Evolutionary conservation across 2,329 filamentous ascomycete genomes (phyloP).

Genomic region (Cephalotrichum gorgonifer): DNA sequence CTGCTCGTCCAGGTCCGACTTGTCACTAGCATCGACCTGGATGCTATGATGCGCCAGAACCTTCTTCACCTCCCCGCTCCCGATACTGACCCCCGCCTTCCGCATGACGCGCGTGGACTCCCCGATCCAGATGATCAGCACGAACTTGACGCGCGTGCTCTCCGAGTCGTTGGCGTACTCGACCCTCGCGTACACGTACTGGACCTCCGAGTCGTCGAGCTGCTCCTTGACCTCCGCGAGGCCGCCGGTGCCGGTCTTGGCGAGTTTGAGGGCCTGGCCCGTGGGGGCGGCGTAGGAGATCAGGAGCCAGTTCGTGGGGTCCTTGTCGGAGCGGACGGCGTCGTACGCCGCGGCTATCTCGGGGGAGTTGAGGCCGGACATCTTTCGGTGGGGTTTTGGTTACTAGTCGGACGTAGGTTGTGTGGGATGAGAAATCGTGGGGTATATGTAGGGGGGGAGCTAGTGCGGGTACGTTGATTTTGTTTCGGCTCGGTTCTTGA

Average conservation of each 20-base stretch:
- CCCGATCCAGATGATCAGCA: conserved; percentile 59
- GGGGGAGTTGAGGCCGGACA: conserved; percentile 47
- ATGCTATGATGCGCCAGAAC: conserved; percentile 56
- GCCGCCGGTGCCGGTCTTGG: conserved; percentile 48
- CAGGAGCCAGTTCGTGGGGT: conserved; percentile 56
- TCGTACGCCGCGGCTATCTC: conserved; percentile 57
- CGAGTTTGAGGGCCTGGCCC: conserved; percentile 46
- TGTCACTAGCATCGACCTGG: conserved; percentile 51
- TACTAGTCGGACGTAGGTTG: background rate
- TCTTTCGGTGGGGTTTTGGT: conserved; percentile 14
- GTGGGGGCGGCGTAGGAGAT: conserved; percentile 47
- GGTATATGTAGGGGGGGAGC: background rate
- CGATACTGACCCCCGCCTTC: conserved; percentile 58
- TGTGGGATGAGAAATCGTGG: no score
- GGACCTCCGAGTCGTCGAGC: conserved; percentile 49
- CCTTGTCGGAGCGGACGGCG: conserved; percentile 56
- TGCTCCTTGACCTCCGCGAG: conserved; percentile 44
- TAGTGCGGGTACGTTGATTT: background rate
- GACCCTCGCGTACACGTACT: conserved; percentile 56
- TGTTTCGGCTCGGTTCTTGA: background rate
- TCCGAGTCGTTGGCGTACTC: conserved; percentile 65
- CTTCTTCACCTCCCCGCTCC: conserved; percentile 55
- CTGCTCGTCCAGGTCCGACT: conserved; percentile 47
- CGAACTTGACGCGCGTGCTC: conserved; percentile 58
- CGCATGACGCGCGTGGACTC: conserved; percentile 56